Evolutionary conservation across 2,329 filamentous ascomycete genomes (phyloP).

Genomic region (Talaromyces rugulosus): DNA sequence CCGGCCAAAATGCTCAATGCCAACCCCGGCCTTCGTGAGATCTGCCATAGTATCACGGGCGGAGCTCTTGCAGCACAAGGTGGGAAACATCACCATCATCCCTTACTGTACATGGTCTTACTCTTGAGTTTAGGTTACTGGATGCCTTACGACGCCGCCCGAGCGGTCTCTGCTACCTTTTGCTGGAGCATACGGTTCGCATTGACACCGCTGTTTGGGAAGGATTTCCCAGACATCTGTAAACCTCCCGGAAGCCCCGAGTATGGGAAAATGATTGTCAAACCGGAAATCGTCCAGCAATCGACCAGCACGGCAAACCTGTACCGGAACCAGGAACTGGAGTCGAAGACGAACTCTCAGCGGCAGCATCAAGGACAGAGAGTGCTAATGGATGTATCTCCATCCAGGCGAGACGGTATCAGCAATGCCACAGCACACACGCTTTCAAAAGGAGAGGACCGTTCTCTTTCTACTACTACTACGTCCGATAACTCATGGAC

Average conservation of each 20-base stretch:
- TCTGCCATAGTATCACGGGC: conserved; percentile 91
- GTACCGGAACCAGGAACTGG: conserved; percentile 30
- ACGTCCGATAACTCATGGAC: conserved; percentile 2
- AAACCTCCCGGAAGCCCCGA: conserved; percentile 56
- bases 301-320: conserved; percentile 41
- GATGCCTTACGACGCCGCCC: conserved; percentile 87
- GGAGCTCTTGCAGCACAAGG: conserved; percentile 87
- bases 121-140: conserved; percentile 71
- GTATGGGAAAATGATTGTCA: conserved; percentile 65
- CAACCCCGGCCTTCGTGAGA: conserved; percentile 80
- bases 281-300: conserved; percentile 49
- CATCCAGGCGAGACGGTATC: neutral
- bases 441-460: neutral
- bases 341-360: neutral
- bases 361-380: neutral
- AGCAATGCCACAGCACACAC: neutral
- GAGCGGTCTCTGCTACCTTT: conserved; percentile 83
- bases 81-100: conserved; percentile 30
- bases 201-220: conserved; percentile 85
- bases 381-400: neutral
- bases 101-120: neutral
- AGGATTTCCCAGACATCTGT: conserved; percentile 71
- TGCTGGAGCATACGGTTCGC: conserved; percentile 80
- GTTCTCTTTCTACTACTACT: neutral
- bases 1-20: conserved; percentile 75